Conservation (phyloP, 768 basidiomycete species). For the Neoboletus subvelutipes region DNA sequence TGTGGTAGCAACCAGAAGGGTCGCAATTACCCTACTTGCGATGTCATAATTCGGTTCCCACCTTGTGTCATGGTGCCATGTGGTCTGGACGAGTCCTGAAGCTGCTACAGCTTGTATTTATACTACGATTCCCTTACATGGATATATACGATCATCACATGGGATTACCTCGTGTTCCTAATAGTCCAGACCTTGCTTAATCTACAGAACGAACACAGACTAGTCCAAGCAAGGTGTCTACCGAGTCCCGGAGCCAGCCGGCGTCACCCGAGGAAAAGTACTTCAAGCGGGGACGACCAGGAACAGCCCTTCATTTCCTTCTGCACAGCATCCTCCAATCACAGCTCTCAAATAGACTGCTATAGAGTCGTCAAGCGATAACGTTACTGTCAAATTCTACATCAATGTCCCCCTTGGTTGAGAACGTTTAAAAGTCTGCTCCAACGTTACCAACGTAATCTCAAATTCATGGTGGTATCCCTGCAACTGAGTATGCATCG, state of each 20-base stretch:
- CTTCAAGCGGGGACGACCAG: neutral
- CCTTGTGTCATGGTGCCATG: neutral
- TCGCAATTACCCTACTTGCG: neutral
- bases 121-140: neutral
- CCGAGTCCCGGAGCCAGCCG: neutral
- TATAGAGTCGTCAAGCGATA: neutral
- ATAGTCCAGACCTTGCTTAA: neutral
- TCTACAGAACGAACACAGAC: neutral
- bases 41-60: slow-evolving; percentile 3
- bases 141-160: neutral
- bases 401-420: neutral
- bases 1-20: neutral
- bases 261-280: neutral
- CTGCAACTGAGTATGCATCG: neutral
- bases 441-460: slow-evolving; percentile 17
- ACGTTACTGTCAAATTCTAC: neutral
- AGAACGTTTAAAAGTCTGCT: slow-evolving; percentile 15
- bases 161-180: neutral
- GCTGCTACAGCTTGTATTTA: neutral
- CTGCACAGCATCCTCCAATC: neutral
- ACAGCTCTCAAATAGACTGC: neutral
- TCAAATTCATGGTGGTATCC: neutral
- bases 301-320: neutral
- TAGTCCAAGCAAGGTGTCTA: neutral
- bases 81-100: neutral